Conservation (phyloP, 2,329 filamentous ascomycete genomes). For the Monilinia fructigena region DNA sequence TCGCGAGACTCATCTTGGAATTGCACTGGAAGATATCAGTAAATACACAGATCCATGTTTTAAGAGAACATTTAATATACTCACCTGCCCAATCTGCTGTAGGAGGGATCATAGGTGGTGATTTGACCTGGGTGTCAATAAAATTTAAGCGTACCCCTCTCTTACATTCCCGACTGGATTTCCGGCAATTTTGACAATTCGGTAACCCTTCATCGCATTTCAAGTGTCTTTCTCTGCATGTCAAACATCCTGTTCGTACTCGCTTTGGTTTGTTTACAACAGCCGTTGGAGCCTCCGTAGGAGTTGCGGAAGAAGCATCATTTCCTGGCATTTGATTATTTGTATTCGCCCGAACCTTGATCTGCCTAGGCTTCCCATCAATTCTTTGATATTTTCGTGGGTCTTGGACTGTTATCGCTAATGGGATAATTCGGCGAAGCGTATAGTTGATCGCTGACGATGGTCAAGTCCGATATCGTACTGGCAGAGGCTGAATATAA, state of each 20-base stretch:
- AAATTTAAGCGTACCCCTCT: constrained; percentile 87
- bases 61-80: constrained; percentile 15
- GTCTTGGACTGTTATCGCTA: constrained; percentile 31
- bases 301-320: constrained; percentile 27
- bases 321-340: constrained; percentile 35
- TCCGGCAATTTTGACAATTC: constrained; percentile 75
- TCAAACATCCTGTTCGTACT: constrained; percentile 86
- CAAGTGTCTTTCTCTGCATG: constrained; percentile 83
- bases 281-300: constrained; percentile 26
- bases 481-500: constrained; percentile 34
- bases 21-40: constrained; percentile 49
- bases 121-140: constrained; percentile 75
- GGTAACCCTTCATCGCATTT: constrained; percentile 65
- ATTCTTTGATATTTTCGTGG: constrained; percentile 32
- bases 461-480: constrained; percentile 36
- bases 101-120: constrained; percentile 60
- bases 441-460: constrained; percentile 37
- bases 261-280: constrained; percentile 66
- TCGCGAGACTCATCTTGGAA: constrained; percentile 88
- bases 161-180: constrained; percentile 82
- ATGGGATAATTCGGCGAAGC: constrained; percentile 30
- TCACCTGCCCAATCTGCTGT: constrained; percentile 64
- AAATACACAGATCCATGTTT: constrained; percentile 4
- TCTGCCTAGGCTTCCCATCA: constrained; percentile 24
- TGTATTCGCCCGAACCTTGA: constrained; percentile 27